Percentiles rank a stretch among this genome's conserved stretches.
Evolutionary conservation across 805 yeast genomes (phyloP).

Genomic region (Lachancea thermotolerans): DNA sequence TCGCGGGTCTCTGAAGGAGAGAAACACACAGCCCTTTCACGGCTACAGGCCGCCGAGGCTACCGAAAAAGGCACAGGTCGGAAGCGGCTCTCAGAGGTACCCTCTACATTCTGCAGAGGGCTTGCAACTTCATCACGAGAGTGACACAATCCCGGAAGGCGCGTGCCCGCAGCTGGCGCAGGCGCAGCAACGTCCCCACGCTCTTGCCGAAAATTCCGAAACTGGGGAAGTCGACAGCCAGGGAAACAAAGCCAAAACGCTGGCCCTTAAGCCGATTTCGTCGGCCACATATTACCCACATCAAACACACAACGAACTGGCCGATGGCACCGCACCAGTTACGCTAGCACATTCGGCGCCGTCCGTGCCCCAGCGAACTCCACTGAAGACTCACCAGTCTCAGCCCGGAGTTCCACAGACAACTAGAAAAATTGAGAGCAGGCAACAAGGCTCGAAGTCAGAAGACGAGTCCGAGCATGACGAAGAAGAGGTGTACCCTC

Average conservation of each 20-base stretch:
- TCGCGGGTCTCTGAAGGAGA: neutral
- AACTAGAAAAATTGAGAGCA: neutral
- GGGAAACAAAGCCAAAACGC: neutral
- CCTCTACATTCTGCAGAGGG: neutral
- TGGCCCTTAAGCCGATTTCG: conserved; percentile 50
- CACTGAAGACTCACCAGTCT: neutral
- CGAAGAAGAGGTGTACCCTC: conserved; percentile 39
- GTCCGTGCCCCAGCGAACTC: neutral
- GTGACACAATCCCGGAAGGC: neutral
- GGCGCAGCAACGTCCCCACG: neutral
- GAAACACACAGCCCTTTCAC: neutral
- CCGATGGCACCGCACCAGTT: neutral
- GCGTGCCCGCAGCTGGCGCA: neutral
- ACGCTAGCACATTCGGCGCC: conserved; percentile 6
- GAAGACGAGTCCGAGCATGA: conserved; percentile 16
- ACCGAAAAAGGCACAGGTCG: neutral
- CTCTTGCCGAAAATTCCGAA: neutral
- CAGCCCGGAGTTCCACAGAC: neutral
- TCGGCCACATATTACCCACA: conserved; percentile 71
- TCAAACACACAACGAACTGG: conserved; percentile 32
- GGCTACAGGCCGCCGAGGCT: neutral
- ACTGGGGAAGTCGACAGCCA: neutral
- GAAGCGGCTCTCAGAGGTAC: neutral
- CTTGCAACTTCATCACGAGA: neutral
- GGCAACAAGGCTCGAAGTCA: conserved; percentile 14